These are phyloP conservation scores for Anthracocystis setariae DNA, from an alignment of 1,284 basidiomycete species.

Conservation along the genomic window DNA sequence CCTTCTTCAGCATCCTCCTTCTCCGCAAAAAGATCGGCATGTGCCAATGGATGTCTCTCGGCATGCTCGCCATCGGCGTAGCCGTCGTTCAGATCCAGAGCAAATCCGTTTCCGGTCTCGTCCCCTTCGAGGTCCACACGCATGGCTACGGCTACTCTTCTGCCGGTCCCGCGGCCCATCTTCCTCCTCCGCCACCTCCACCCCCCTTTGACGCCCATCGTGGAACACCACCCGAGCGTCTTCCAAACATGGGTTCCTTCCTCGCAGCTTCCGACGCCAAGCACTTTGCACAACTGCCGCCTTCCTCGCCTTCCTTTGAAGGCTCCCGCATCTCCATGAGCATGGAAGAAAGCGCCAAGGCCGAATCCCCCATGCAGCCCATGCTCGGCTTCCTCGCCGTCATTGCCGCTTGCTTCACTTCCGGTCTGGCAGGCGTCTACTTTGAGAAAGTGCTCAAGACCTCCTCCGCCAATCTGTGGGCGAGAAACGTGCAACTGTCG, in stretches of 20 bases:
- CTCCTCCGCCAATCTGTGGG: constrained; percentile 88
- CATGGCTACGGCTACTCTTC: constrained; percentile 48
- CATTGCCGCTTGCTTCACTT: constrained; percentile 89
- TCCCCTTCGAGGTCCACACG: constrained; percentile 43
- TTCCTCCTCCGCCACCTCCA: constrained; percentile 58
- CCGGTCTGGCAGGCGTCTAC: constrained; percentile 96
- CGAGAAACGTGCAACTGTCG: constrained; percentile 94
- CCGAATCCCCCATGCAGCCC: constrained; percentile 75
- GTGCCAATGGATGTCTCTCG: constrained; percentile 83
- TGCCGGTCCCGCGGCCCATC: constrained; percentile 31
- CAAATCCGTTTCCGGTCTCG: constrained; percentile 47
- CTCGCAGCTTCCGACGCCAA: constrained; percentile 23
- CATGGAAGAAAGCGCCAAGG: constrained; percentile 48
- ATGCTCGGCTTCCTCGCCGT: constrained; percentile 86
- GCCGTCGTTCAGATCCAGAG: constrained; percentile 84
- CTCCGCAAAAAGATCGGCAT: constrained; percentile 81
- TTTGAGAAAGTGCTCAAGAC: constrained; percentile 97
- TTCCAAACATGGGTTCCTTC: constrained; percentile 35
- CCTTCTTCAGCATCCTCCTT: constrained; percentile 88
- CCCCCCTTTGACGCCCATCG: constrained; percentile 51
- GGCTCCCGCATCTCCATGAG: constrained; percentile 49
- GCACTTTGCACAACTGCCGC: constrained; percentile 30
- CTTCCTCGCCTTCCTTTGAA: constrained; percentile 45
- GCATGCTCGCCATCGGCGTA: constrained; percentile 88
- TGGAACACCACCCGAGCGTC: constrained; percentile 58